These are phyloP conservation scores for Backusella circina DNA, from an alignment of 192 early-diverging fungal species.

Conservation along the genomic window DNA sequence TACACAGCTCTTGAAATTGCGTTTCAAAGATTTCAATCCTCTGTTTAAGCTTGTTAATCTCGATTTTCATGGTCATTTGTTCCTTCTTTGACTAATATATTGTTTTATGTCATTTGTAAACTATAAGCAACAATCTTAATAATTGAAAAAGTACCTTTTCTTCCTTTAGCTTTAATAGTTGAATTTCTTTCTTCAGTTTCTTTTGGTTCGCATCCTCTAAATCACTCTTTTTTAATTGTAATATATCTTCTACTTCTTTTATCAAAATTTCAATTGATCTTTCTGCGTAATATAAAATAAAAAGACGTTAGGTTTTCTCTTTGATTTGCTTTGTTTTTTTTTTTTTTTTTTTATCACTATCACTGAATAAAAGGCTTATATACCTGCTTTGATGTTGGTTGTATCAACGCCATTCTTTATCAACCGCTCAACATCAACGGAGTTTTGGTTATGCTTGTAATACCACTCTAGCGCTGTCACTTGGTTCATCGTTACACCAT, in stretches of 20 bases:
- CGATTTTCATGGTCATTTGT: neutral
- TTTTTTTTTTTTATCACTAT: no score
- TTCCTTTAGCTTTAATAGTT: neutral
- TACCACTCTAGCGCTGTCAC: neutral
- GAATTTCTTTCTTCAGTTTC: neutral
- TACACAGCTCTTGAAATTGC: neutral
- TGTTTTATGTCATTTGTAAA: neutral
- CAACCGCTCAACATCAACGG: neutral
- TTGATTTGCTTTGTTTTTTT: no score
- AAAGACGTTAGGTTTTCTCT: neutral
- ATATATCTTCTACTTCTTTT: neutral
- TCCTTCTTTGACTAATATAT: neutral
- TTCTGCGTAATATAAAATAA: neutral
- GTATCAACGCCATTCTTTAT: neutral
- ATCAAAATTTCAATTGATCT: neutral
- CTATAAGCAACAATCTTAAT: neutral
- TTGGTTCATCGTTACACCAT: neutral
- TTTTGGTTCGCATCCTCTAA: neutral
- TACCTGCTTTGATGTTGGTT: neutral
- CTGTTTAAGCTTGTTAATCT: neutral
- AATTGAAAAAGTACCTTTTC: neutral
- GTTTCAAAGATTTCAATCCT: neutral
- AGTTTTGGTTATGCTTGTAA: neutral
- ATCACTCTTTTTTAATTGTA: neutral
- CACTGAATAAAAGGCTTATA: neutral